Evolutionary conservation across 441 rosid genomes (phyloP), one percentile per base, ranked within the genome.

Genomic region (Corymbia citriodora): DNA sequence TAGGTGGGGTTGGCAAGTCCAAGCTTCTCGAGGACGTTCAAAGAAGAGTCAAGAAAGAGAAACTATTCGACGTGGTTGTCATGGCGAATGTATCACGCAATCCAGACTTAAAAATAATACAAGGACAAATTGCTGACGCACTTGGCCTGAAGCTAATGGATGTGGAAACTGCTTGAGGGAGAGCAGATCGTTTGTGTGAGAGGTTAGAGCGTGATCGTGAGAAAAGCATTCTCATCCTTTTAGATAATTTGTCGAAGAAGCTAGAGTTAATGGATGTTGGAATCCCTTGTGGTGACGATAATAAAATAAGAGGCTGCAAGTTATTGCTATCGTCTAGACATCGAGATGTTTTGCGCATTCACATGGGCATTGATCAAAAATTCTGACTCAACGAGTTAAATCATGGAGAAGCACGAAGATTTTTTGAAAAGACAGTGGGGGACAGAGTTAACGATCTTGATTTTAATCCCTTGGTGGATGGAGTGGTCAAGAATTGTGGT

Each of bases 171-270:
- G 0, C 4, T 5, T 4, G 1, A 5, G 81, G 8, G 8, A 72
- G 81, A 33, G 81, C 27, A 10, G 0, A 72, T 10, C 4, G 0
- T 36, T 33, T 70, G 1, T 0, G 27, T 0, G 0, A 10, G 0
- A 33, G 48, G 14, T 0, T 70, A 2, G 14, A 33, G 8, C 0
- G 14, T 0, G 48, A 33, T 2, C 0, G 0, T 5, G 0, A 70
- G 0, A 33, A 70, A 8, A 33, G 0, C 0, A 9, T 33, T 18
- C 48, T 70, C 48, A 70, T 70, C 0, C 18, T 70, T 70, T 70
- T 33, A 33, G 81, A 70, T 33, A 9, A 70, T 33, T 4, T 70
- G 13, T 33, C 25, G 81, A 0, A 2, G 0, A 70, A 18, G 25
- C 0, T 70, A 9, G 81, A 25, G 3, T 59, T 59, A 15, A 59